Base-by-base conservation (phyloP, 2,329 filamentous ascomycete genomes). In the Colletotrichum sp. region DNA sequence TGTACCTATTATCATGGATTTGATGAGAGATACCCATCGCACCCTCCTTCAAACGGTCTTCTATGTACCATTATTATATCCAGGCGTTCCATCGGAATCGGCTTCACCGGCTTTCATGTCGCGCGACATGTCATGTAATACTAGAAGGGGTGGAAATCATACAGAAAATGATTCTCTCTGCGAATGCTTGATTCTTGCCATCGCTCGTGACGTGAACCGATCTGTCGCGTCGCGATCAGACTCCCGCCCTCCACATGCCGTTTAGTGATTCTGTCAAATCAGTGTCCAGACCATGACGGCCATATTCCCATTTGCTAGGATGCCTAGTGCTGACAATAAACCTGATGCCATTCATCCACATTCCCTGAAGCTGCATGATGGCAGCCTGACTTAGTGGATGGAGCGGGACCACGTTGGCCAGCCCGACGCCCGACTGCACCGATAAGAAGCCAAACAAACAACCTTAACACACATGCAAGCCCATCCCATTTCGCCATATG, bases 1-100 rank as follows among this genome's bases (percentile, higher is more conserved):
- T 67, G 34, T 66, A 60, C n/a, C 8, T 62, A 73, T 69, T 70
- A 73, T 27, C 60, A 60, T 74, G 78, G 60, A 76, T 64, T 77
- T 68, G 77, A 77, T 55, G 58, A 52, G 64, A 75, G 73, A 75
- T 75, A 75, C 73, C 73, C 73, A 36, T 43, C 43, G 70, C 70
- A 71, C 70, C 77, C 69, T 66, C 65, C 60, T 55, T 77, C 70
- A 58, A 36, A 64, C n/a, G 22, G 13, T 16, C 18, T 13, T 27
- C 27, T 22, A 52, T 69, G 58, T 62, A 61, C 32, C 22, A 65
- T 60, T 60, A 22, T 39, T 28, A 34, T 18, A 8, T 18, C 28
- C 3, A 15, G 36, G 34, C 27, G 48, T 65, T 48, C 16, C 15
- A 16, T n/a, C 25, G 62, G 39, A 16, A 27, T 39, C 12, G 25